phyloP scores from a whole-genome alignment of 225 moss, liverwort and hornwort species.

The Takakia lepidozioides region DNA sequence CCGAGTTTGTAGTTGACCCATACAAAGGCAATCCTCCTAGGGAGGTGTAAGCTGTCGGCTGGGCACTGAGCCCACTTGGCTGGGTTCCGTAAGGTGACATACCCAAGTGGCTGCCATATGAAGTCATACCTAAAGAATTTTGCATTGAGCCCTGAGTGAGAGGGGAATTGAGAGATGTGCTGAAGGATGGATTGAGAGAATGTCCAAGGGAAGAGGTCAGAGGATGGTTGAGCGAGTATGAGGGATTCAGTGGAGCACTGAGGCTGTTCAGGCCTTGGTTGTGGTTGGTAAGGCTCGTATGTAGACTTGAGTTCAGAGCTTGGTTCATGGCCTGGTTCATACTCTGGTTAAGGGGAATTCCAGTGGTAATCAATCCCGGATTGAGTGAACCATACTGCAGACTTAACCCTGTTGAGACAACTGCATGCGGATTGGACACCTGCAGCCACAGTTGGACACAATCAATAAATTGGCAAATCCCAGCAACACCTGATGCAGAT shows the following conservation, averaged over 20 bases:
- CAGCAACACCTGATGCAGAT: no score
- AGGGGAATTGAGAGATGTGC: slow-evolving; percentile 61
- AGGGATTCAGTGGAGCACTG: slow-evolving; percentile 39
- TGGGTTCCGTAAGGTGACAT: slow-evolving; percentile 79
- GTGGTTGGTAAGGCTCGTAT: slow-evolving; percentile 54
- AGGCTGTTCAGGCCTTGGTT: slow-evolving; percentile 61
- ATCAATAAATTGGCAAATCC: no score
- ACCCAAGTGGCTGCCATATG: slow-evolving; percentile 79
- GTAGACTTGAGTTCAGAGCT: no score
- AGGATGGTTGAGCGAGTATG: slow-evolving; percentile 48
- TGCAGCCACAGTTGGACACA: slow-evolving; percentile 19
- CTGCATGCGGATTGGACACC: slow-evolving; percentile 47
- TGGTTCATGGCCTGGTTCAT: slow-evolving; percentile 76
- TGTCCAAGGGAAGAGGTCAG: slow-evolving; percentile 64
- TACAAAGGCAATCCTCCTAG: slow-evolving; percentile 78
- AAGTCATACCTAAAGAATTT: slow-evolving; percentile 78
- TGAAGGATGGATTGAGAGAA: slow-evolving; percentile 55
- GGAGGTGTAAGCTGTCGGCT: slow-evolving; percentile 67
- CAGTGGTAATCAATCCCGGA: slow-evolving; percentile 77
- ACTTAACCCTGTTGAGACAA: slow-evolving; percentile 22
- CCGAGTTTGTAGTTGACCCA: slow-evolving; percentile 59
- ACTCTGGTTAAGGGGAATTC: slow-evolving; percentile 84
- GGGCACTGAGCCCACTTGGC: slow-evolving; percentile 54
- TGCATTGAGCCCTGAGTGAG: slow-evolving; percentile 54
- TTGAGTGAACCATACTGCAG: slow-evolving; percentile 74